phyloP scores from a whole-genome alignment of 495 filamentous ascomycete genomes.

The Thermochaetoides thermophila region DNA sequence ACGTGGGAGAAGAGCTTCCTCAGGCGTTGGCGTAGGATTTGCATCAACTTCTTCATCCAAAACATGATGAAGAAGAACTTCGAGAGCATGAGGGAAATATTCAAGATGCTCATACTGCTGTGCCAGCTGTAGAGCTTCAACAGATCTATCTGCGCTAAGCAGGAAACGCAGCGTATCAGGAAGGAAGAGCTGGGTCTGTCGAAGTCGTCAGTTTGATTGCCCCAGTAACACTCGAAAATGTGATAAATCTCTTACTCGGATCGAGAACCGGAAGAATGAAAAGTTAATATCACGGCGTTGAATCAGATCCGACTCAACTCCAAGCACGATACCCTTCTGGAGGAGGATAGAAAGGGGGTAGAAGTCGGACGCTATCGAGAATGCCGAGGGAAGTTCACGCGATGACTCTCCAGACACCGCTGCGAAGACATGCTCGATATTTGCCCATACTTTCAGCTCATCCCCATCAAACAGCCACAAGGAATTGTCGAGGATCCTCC shows the following conservation, averaged over 20 bases:
- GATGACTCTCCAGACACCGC: constrained; percentile 44
- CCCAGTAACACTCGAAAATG: background rate
- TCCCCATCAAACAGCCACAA: constrained; percentile 89
- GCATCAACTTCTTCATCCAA: constrained; percentile 86
- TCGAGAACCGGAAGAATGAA: constrained; percentile 70
- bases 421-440: constrained; percentile 74
- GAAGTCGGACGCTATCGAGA: constrained; percentile 65
- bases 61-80: constrained; percentile 84
- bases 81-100: constrained; percentile 85
- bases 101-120: constrained; percentile 69
- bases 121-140: constrained; percentile 62
- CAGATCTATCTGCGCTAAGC: constrained; percentile 52
- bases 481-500: constrained; percentile 59
- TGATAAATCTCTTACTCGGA: constrained; percentile 43
- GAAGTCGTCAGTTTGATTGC: constrained; percentile 1
- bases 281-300: constrained; percentile 84
- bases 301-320: constrained; percentile 80
- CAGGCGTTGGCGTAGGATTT: constrained; percentile 42
- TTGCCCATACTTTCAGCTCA: constrained; percentile 71
- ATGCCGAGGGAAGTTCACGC: constrained; percentile 45
- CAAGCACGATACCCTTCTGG: constrained; percentile 74
- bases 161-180: constrained; percentile 71
- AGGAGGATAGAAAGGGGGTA: constrained; percentile 82
- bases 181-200: constrained; percentile 74
- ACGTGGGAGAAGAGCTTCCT: constrained; percentile 64